Evolutionary conservation across 495 filamentous ascomycete genomes (phyloP).

Genomic region (Penicillium antarcticum): DNA sequence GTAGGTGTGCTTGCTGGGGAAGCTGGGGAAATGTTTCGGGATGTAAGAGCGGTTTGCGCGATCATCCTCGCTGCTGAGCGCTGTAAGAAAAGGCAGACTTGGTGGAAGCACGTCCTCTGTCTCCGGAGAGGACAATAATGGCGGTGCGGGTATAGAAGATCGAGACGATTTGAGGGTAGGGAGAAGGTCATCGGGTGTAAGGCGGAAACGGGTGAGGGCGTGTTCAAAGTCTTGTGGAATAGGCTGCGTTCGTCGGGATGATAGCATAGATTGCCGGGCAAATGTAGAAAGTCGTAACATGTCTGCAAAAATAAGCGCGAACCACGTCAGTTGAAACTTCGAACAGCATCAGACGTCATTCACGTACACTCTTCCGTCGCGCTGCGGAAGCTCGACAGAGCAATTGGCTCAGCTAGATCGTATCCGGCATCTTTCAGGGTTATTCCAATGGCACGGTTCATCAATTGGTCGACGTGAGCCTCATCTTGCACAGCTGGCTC

Average conservation of each 20-base stretch:
- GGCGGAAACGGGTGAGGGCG: constrained; percentile 44
- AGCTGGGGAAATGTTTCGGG: constrained; percentile 63
- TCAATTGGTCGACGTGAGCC: constrained; percentile 45
- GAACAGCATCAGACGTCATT: background rate
- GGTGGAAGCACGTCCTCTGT: constrained; percentile 41
- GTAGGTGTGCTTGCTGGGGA: constrained; percentile 74
- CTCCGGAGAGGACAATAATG: constrained; percentile 44
- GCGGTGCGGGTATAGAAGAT: constrained; percentile 26
- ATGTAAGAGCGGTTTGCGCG: constrained; percentile 52
- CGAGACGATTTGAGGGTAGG: constrained; percentile 36
- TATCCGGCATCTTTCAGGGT: constrained; percentile 56
- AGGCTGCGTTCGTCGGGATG: constrained; percentile 56
- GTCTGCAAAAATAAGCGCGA: constrained; percentile 37
- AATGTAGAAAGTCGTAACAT: constrained; percentile 53
- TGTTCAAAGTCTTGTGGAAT: constrained; percentile 68
- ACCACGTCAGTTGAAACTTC: constrained; percentile 18
- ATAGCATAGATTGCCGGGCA: constrained; percentile 59
- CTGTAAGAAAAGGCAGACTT: constrained; percentile 48
- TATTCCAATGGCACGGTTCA: constrained; percentile 55
- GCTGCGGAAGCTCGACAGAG: constrained; percentile 55
- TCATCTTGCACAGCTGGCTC: constrained; percentile 37
- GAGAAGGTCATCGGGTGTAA: constrained; percentile 38
- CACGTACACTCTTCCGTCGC: constrained; percentile 62
- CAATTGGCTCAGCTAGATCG: constrained; percentile 51
- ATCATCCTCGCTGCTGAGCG: constrained; percentile 50